Conservation (phyloP, 202 grass and related monocot genomes). For the Musa balbisiana region DNA sequence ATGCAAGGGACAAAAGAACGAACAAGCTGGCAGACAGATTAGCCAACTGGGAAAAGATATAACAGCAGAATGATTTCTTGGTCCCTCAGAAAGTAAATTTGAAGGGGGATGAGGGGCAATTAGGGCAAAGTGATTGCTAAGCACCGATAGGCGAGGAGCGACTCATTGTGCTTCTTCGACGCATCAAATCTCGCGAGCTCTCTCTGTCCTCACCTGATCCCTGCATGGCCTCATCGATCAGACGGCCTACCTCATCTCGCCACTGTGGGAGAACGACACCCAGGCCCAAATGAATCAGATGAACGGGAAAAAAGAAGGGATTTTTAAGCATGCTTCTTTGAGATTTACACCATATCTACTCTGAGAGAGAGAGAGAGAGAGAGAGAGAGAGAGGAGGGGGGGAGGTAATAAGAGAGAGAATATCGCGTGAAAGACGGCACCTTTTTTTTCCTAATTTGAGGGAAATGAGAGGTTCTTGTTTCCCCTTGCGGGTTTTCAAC, state of each 20-base stretch:
- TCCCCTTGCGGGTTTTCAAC: no score
- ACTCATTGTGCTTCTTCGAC: background rate
- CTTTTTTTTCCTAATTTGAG: no score
- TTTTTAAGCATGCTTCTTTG: background rate
- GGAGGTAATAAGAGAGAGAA: no score
- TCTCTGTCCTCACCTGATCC: background rate
- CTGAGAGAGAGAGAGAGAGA: no score
- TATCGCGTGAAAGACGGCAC: no score
- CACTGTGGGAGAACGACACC: background rate
- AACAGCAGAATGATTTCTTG: background rate
- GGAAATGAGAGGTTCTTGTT: no score
- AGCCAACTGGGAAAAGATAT: background rate
- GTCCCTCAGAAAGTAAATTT: background rate
- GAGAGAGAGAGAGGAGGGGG: no score
- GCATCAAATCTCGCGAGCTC: background rate
- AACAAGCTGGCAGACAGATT: no score
- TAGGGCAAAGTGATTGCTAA: background rate
- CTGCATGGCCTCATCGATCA: no score
- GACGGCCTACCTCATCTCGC: background rate
- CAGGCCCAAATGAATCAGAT: background rate
- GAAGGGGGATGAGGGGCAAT: background rate
- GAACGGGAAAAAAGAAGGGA: background rate
- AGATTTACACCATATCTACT: no score
- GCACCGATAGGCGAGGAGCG: background rate
- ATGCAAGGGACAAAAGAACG: background rate